These are phyloP conservation scores for Ascocoryne sarcoides DNA, from an alignment of 2,329 filamentous ascomycete species.

Conservation along the genomic window DNA sequence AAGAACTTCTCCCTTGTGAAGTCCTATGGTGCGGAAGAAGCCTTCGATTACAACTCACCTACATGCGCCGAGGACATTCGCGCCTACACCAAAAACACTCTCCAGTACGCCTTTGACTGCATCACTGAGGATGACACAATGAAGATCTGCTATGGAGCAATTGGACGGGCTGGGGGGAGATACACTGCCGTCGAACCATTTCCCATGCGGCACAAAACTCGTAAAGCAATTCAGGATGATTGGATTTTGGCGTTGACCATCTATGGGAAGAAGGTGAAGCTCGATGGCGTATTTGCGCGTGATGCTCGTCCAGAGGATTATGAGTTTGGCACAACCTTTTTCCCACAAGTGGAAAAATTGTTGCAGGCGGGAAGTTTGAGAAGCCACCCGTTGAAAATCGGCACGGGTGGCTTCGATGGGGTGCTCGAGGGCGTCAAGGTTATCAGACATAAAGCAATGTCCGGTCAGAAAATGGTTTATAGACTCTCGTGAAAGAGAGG, in stretches of 20 bases:
- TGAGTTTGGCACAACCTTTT: constrained; percentile 5
- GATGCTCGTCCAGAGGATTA: constrained; percentile 10
- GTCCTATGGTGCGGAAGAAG: neutral
- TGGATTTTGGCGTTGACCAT: constrained; percentile 26
- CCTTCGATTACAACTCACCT: constrained; percentile 25
- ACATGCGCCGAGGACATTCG: constrained; percentile 36
- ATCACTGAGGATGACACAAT: neutral
- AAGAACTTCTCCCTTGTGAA: neutral
- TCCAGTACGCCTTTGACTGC: constrained; percentile 31
- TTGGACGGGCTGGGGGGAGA: neutral
- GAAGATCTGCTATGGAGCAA: neutral
- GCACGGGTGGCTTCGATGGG: constrained; percentile 4
- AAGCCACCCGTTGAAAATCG: constrained; percentile 17
- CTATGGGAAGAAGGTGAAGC: constrained; percentile 19
- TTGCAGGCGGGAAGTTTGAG: constrained; percentile 29
- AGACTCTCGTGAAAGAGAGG: too few species aligned
- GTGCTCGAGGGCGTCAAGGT: constrained; percentile 12
- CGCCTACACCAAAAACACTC: constrained; percentile 33
- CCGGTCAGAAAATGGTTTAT: constrained; percentile 18
- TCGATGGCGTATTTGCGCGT: constrained; percentile 11
- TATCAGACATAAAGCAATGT: constrained; percentile 4
- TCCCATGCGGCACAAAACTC: neutral
- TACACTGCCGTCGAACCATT: neutral
- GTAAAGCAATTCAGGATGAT: constrained; percentile 17
- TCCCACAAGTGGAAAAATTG: constrained; percentile 17